These are phyloP conservation scores for Epichloe gansuensis DNA, from an alignment of 2,329 filamentous ascomycete species.

Conservation along the genomic window DNA sequence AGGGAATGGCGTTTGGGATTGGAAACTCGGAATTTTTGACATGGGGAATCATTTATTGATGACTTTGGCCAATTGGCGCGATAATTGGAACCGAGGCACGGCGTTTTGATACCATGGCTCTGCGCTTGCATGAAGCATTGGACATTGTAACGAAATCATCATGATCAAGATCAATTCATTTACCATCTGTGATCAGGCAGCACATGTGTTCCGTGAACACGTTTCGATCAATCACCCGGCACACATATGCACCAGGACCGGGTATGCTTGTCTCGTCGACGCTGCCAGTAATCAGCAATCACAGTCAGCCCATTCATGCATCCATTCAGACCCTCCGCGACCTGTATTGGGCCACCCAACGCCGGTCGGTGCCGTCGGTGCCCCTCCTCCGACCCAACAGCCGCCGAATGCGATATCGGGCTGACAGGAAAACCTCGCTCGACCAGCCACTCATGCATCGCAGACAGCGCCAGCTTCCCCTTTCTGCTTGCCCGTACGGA, in stretches of 20 bases:
- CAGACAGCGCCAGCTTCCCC: background rate
- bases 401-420: background rate
- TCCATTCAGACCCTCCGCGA: background rate
- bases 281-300: too few species aligned
- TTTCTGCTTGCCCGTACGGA: background rate
- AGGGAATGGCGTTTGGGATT: background rate
- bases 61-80: background rate
- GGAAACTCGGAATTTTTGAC: background rate
- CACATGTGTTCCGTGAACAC: background rate
- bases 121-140: background rate
- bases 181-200: background rate
- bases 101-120: background rate
- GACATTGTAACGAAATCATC: background rate
- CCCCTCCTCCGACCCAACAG: background rate
- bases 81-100: background rate
- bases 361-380: background rate
- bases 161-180: background rate
- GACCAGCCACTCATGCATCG: background rate
- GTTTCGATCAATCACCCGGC: too few species aligned
- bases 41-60: background rate
- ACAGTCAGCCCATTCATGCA: too few species aligned
- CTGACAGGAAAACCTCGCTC: background rate
- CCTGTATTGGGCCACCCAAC: background rate
- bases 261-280: too few species aligned
- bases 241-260: too few species aligned